Conservation (phyloP, 106 monocot genomes). For the Dendrobium officinale region DNA sequence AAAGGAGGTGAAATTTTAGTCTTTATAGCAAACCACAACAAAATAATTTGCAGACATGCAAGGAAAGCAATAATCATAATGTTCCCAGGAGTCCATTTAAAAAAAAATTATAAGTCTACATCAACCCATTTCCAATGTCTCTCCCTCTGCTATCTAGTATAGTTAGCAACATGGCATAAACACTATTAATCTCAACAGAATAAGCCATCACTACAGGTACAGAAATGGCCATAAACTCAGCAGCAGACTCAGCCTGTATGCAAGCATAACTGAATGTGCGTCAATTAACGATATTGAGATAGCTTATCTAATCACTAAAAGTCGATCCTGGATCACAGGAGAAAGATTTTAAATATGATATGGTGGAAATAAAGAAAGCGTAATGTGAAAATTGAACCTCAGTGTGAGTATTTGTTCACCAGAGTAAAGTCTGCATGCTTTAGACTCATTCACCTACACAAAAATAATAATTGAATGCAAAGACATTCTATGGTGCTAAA, state of each 20-base stretch:
- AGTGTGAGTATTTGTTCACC: constrained; percentile 43
- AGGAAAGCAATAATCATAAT: neutral
- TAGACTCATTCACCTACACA: constrained; percentile 67
- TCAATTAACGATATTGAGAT: neutral
- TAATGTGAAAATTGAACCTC: constrained; percentile 33
- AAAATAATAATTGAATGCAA: neutral
- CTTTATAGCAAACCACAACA: neutral
- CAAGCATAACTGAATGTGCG: neutral
- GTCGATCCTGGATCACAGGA: neutral
- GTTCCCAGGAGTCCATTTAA: neutral
- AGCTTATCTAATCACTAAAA: neutral
- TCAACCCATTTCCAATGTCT: neutral
- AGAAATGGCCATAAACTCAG: neutral
- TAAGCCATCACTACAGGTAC: neutral
- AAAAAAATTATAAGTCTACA: neutral
- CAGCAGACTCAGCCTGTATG: neutral
- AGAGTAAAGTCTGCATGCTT: constrained; percentile 36
- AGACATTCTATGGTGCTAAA: neutral
- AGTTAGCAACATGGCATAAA: no score
- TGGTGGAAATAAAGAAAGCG: neutral
- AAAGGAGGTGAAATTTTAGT: neutral
- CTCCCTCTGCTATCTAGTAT: neutral
- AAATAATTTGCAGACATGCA: neutral
- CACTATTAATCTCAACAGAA: neutral
- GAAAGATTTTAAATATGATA: neutral